Conservation (phyloP, 805 yeast genomes). For the Wickerhamiella sergipiensis region DNA sequence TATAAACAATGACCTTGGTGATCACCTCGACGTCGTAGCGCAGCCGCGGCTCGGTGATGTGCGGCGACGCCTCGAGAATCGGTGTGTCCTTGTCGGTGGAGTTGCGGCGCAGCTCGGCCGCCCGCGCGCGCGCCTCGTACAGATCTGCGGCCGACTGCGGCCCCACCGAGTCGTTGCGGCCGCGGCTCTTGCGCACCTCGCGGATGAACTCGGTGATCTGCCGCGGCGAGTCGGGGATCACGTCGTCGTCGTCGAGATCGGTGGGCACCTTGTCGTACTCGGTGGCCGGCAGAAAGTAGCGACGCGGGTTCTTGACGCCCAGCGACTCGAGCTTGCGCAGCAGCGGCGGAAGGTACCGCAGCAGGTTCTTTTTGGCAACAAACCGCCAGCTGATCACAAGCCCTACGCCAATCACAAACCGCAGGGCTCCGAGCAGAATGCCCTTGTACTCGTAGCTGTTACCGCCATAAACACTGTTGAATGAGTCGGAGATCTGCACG, state of each 20-base stretch:
- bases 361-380: constrained; percentile 52
- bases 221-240: constrained; percentile 25
- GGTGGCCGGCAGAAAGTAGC: constrained; percentile 26
- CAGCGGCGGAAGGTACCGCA: constrained; percentile 44
- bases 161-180: constrained; percentile 28
- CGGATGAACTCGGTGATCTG: constrained; percentile 22
- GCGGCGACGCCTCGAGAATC: constrained; percentile 12
- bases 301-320: constrained; percentile 30
- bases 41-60: constrained; percentile 23
- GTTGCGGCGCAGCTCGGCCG: constrained; percentile 8
- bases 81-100: constrained; percentile 5
- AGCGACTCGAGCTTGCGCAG: constrained; percentile 29
- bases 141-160: constrained; percentile 31
- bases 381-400: constrained; percentile 62
- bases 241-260: constrained; percentile 10
- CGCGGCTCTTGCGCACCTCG: constrained; percentile 15
- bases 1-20: constrained; percentile 65
- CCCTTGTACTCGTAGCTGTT: not conserved
- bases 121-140: constrained; percentile 25
- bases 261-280: constrained; percentile 24
- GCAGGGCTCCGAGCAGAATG: constrained; percentile 21
- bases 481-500: constrained; percentile 30
- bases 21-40: constrained; percentile 65
- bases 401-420: constrained; percentile 50
- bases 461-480: not conserved